Evolutionary conservation across 768 basidiomycete genomes (phyloP), one percentile per base, ranked within the genome.

Genomic region (Rhizopogon vinicolor): DNA sequence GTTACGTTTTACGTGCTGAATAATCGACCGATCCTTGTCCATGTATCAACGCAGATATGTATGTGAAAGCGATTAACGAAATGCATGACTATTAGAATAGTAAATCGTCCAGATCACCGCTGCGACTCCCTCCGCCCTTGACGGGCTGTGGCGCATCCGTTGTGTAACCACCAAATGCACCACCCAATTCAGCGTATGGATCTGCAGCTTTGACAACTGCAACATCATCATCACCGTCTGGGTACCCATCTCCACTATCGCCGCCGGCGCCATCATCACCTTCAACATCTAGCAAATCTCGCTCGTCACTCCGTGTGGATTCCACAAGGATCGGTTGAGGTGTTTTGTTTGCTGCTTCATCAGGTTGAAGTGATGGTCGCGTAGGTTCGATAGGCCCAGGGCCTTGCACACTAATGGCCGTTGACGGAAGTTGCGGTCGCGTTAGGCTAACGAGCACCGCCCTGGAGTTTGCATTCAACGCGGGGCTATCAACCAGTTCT

Each of bases 401-500:
- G 1, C 87, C 88, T 5, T 81, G 59, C 3, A 91, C 75, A 44
- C 71, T 73, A 50, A 90, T 63, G 2, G 66, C 42, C 2, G 75
- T 62, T 2, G 63, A 57, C 1, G 81, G 80, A 51, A 83, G 76
- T 56, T 75, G 75, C 7, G 75, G 69, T 31, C 83, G 82, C 41
- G 81, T 65, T 16, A 87, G 68, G 5, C 86, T 79, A 18, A 91
- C 79, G 10, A 91, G 78, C 39, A 84, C 85, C 44, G 84, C 78
- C 53, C 87, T 81, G 1, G 93, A 95, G 57, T 89, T 81, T 0
- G 83, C 66, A 66, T 98, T 97, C 43, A 98, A 76, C 1, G 95
- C 95, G 13, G 93, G 92, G 45, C 90, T 94, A 70, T 98, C 95
- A 51, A 75, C 70, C 53, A 98, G 76, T 25, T 90, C 89, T 65